These are phyloP conservation scores for Aphanocladium album DNA, from an alignment of 2,329 filamentous ascomycete species.

Conservation along the genomic window DNA sequence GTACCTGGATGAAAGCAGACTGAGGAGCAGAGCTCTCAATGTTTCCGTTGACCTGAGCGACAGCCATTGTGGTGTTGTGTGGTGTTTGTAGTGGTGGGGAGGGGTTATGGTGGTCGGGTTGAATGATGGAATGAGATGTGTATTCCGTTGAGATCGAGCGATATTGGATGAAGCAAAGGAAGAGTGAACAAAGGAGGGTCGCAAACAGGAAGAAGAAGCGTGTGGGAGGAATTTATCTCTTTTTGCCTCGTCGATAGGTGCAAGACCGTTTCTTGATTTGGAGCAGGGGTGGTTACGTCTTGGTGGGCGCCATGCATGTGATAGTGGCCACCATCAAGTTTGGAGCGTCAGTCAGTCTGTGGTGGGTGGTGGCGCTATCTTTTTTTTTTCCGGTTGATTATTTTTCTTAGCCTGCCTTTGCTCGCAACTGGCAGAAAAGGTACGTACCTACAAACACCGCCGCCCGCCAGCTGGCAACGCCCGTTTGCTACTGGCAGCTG, in stretches of 20 bases:
- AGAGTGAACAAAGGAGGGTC: not conserved
- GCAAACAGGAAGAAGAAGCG: not conserved
- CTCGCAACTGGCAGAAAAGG: not conserved
- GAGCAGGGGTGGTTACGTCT: conserved; percentile 8
- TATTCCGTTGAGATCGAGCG: not conserved
- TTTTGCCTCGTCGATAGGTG: conserved; percentile 6
- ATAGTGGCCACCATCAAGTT: conserved; percentile 9
- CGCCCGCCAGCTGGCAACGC: conserved; percentile 1
- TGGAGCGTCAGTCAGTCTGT: no score
- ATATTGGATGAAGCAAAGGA: not conserved
- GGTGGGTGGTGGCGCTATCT: not conserved
- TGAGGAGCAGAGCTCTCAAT: conserved; percentile 11
- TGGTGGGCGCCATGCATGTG: conserved; percentile 13
- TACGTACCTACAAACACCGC: not conserved
- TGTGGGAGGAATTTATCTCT: conserved; percentile 12
- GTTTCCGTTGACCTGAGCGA: conserved; percentile 15
- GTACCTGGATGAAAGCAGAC: conserved; percentile 48
- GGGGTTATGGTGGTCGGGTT: not conserved
- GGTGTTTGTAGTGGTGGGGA: not conserved
- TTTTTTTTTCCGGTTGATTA: not conserved
- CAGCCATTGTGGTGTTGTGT: conserved; percentile 12
- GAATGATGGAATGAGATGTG: not conserved
- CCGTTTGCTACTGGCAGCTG: conserved; percentile 1
- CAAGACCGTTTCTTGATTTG: conserved; percentile 8
- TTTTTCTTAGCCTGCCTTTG: not conserved